Percentiles rank a stretch among this genome's conserved stretches.
Conservation (phyloP, 768 basidiomycete genomes). For the Boletus pseudopeckii region DNA sequence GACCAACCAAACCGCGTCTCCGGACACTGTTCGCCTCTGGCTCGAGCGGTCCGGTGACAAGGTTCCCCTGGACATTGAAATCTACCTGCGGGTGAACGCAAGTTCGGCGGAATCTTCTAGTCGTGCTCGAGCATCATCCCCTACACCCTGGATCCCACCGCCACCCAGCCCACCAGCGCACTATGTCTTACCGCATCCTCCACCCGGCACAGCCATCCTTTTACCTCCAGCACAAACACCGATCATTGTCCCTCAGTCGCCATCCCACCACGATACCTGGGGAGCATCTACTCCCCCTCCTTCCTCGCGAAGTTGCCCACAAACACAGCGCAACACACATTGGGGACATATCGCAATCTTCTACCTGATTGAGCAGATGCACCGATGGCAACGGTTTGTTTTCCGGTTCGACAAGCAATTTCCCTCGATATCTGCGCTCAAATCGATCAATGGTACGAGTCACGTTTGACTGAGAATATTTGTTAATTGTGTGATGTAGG, state of each 20-base stretch:
- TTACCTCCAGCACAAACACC: slow-evolving; percentile 39
- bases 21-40: slow-evolving; percentile 81
- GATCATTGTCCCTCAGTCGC: slow-evolving; percentile 46
- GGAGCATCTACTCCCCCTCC: slow-evolving; percentile 30
- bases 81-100: slow-evolving; percentile 57
- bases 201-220: slow-evolving; percentile 28
- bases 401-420: slow-evolving; percentile 79
- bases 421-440: slow-evolving; percentile 67
- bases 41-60: slow-evolving; percentile 71
- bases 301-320: slow-evolving; percentile 26
- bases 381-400: slow-evolving; percentile 77
- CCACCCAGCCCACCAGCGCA: slow-evolving; percentile 32
- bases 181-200: slow-evolving; percentile 36
- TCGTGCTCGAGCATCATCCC: slow-evolving; percentile 28
- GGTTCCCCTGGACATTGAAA: slow-evolving; percentile 77
- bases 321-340: slow-evolving; percentile 50
- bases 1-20: slow-evolving; percentile 64
- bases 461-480: not conserved
- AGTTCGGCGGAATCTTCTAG: slow-evolving; percentile 21
- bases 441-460: slow-evolving; percentile 62
- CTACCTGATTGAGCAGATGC: slow-evolving; percentile 78
- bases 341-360: slow-evolving; percentile 82
- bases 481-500: slow-evolving; percentile 38
- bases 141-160: slow-evolving; percentile 32
- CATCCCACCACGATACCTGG: slow-evolving; percentile 40